Base-by-base conservation (phyloP, 2,329 filamentous ascomycete species). In the Pezicula carpinea region DNA sequence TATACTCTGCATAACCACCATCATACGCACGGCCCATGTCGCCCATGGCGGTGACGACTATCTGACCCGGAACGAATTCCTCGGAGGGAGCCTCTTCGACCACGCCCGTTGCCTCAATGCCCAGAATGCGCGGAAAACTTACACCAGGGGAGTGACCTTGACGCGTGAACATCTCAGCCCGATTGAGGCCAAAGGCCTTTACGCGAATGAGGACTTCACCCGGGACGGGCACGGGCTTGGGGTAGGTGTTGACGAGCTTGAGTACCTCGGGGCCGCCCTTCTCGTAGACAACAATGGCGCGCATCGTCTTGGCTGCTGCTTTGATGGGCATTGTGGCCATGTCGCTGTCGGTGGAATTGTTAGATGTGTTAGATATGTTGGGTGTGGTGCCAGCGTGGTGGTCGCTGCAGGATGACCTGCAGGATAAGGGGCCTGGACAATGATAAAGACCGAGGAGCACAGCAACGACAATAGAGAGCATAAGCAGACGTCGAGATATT, bases 111-210 rank as follows among this genome's bases (percentile, higher is more conserved):
- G 47, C 49, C 49, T 59, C 56, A 35, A 59, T 57, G 13, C 56
- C 56, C 4, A 59, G 39, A 19, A 59, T 39, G 4, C 56, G 46
- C 2, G 56, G 56, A 34, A 59, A 53, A 3, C 17, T 31, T 13
- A 56, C 56, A 18, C 23, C 32, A 3, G 49, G 49, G 2, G 53
- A 54, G 21, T 50, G 49, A 4, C 56, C 56, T 44, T 53, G 53
- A 3, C 53, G 49, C 47, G 63, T 57, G 47, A 87, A 64, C 29
- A 89, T 76, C 65, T 91, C 87, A 83, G 89, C 89, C 48, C 87
- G 83, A 69, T 91, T 96, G 49, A 96, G 76, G 14, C 89, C 89
- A 60, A 90, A 90, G 45, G 84, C 84, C 59, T 83, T 84, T 58
- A 96, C 71, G 59, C 82, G 83, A 48, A 96, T 80, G 46, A 96